Percentiles rank a stretch among this genome's conserved stretches.
Evolutionary conservation across 495 filamentous ascomycete species (phyloP).

Genomic region (Aspergillus coremiiformis): DNA sequence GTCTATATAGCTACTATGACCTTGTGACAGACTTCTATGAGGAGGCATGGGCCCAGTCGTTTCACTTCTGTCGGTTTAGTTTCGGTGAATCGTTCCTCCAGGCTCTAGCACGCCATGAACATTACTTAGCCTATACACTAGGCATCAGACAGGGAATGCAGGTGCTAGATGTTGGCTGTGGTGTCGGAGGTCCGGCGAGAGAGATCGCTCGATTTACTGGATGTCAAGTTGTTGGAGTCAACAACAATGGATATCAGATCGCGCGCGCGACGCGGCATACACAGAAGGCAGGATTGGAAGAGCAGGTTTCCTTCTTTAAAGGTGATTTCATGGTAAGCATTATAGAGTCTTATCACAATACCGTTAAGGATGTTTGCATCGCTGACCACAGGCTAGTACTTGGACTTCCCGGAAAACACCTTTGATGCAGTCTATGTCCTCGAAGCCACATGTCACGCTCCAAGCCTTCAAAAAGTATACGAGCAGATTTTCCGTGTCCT

Average conservation of each 20-base stretch:
- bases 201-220: slow-evolving; percentile 1
- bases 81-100: slow-evolving; percentile 1
- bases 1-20: not conserved
- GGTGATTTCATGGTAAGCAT: slow-evolving; percentile 3
- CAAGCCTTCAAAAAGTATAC: slow-evolving; percentile 1
- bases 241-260: slow-evolving; percentile 3
- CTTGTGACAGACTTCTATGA: slow-evolving; percentile 1
- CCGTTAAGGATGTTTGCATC: not conserved
- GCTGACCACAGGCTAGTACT: not conserved
- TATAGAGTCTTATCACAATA: not conserved
- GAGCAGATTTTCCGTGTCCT: slow-evolving; percentile 3
- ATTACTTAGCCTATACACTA: slow-evolving; percentile 1
- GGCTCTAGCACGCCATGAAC: slow-evolving; percentile 1
- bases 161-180: slow-evolving; percentile 2
- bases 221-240: not conserved
- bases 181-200: not conserved
- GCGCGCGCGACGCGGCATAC: not conserved
- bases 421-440: slow-evolving; percentile 1
- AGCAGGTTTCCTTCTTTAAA: slow-evolving; percentile 2
- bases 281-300: not conserved
- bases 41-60: slow-evolving; percentile 3
- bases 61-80: slow-evolving; percentile 1
- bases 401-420: not conserved
- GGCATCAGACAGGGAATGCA: not conserved
- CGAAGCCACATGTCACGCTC: not conserved